A percentile compares a stretch with the other conserved stretches of the same genome.
These are phyloP conservation scores for Melastoma malabathricum DNA, from an alignment of 345 rosid genomes.

Conservation along the genomic window DNA sequence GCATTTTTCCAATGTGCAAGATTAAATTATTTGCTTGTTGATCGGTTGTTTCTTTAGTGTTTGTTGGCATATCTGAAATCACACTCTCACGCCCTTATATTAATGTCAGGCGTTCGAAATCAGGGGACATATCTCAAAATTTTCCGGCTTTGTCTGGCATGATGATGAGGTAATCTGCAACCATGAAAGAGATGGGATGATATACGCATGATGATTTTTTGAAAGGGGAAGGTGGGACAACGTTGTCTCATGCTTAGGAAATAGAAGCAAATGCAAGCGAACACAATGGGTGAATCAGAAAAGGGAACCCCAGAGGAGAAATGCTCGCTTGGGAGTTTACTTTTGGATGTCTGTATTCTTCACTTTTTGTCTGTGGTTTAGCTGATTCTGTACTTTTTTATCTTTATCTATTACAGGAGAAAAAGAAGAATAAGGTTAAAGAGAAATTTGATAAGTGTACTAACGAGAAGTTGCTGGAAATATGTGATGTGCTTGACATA, in stretches of 20 bases:
- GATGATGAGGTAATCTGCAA: conserved; percentile 63
- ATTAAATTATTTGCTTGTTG: neutral
- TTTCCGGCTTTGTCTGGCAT: conserved; percentile 91
- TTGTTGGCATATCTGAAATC: too few relatives aligned
- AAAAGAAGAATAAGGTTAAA: conserved; percentile 53
- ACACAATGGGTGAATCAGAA: too few relatives aligned
- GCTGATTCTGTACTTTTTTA: neutral
- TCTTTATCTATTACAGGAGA: conserved; percentile 42
- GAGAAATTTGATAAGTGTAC: conserved; percentile 78
- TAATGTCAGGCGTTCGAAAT: conserved; percentile 57
- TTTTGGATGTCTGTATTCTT: too few relatives aligned
- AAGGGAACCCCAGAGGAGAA: too few relatives aligned
- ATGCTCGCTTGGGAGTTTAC: too few relatives aligned
- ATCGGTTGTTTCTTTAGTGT: too few relatives aligned
- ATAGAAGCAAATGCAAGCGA: too few relatives aligned
- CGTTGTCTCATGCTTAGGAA: too few relatives aligned
- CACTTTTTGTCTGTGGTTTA: too few relatives aligned
- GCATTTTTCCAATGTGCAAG: too few relatives aligned
- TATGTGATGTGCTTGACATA: conserved; percentile 79
- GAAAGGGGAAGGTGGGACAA: neutral
- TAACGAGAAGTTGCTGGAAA: conserved; percentile 70
- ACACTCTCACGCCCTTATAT: neutral
- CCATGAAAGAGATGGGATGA: neutral
- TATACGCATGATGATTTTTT: neutral
- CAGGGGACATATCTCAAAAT: conserved; percentile 65